These are phyloP conservation scores for Sabuloglossum arenarium DNA, from an alignment of 495 filamentous ascomycete species.

Conservation along the genomic window DNA sequence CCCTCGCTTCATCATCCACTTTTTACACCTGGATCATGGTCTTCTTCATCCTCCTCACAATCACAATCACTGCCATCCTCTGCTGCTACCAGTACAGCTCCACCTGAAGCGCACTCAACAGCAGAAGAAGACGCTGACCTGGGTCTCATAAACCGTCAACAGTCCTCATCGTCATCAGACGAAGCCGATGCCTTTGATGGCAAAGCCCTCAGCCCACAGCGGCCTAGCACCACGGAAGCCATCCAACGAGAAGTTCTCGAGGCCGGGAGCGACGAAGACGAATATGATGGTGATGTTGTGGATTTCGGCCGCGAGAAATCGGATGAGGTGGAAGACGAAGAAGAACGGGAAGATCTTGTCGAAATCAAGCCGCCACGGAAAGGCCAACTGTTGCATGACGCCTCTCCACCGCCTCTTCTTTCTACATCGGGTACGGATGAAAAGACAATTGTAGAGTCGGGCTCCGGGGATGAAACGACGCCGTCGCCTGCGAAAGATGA, in stretches of 20 bases:
- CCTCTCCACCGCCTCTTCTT: background rate
- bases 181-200: background rate
- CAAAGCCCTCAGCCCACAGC: background rate
- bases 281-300: slow-evolving; percentile 2
- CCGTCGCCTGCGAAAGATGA: background rate
- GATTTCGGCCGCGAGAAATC: slow-evolving; percentile 1
- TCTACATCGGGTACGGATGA: background rate
- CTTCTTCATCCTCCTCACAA: background rate
- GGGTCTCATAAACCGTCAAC: background rate
- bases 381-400: background rate
- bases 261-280: background rate
- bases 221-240: background rate
- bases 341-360: slow-evolving; percentile 1
- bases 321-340: slow-evolving; percentile 1
- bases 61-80: background rate
- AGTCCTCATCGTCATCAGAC: background rate
- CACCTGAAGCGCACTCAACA: background rate
- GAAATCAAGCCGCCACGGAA: background rate
- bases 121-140: slow-evolving; percentile 2
- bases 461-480: background rate
- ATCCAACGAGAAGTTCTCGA: background rate
- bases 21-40: background rate
- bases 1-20: background rate
- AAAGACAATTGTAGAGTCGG: background rate
- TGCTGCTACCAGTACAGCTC: background rate